Base-by-base conservation (phyloP, 176 grass and related monocot genomes). In the Aegilops longissima region DNA sequence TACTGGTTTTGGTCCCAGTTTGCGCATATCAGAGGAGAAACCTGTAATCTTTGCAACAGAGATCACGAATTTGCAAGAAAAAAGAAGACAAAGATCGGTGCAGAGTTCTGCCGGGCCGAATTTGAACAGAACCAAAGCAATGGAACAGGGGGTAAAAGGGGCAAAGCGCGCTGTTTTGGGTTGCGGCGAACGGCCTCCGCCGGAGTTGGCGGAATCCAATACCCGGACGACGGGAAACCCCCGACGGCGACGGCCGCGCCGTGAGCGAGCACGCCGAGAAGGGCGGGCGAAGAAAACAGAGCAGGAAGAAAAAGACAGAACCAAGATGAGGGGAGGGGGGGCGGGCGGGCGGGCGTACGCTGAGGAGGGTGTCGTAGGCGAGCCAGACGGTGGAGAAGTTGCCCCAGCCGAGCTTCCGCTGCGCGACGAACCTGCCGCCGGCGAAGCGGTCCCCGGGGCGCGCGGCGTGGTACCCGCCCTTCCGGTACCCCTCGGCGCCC, bases 321-420 rank as follows among this genome's bases (percentile, higher is more conserved):
- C 54, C 23, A 27, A 21, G 13, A 70, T 38, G 27, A 67, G 29
- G 25, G 62, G 24, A 21, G 1, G 29, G 25, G 62, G 12, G 10
- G 1, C 4, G 70, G 40, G 20, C 89, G 51, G 12, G 11, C 2
- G 70, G 71, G 24, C 93, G 66, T 73, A 98, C 96, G 34, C 78
- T 82, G 78, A 77, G 84, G 70, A 86, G 88, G 88, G 92, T 95
- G 84, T 98, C 96, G 84, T 98, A 95, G 5, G 97, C 93, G 79
- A 98, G 93, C 97, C 97, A 98, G 80, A 98, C 94, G 90, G 93
- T 98, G 69, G 97, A 98, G 90, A 98, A 98, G 86, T 94, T 89
- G 3, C 97, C 93, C 97, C 97, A 98, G 7, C 94, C 92, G 66
- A 98, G 92, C 92, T 98, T 98, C 82, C 92, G 82, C 91, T 98